These are phyloP conservation scores for Aureobasidium leucospermi DNA, from an alignment of 2,329 filamentous ascomycete species.

Conservation along the genomic window DNA sequence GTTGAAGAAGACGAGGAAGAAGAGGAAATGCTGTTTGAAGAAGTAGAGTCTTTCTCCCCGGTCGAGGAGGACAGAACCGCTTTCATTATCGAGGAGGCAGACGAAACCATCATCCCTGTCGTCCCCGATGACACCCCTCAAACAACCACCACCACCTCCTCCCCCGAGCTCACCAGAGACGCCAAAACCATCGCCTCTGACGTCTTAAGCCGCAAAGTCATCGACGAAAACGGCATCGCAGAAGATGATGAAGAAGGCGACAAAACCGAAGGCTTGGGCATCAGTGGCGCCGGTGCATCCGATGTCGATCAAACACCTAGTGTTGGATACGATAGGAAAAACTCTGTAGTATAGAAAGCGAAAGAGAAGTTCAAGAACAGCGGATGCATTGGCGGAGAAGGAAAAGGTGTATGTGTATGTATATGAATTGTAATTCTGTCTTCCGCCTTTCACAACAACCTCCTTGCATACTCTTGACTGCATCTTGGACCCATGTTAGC, in stretches of 20 bases:
- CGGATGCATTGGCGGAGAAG: background rate
- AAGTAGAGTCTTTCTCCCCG: constrained; percentile 53
- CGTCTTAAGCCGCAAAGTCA: background rate
- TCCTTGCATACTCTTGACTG: too few relatives aligned
- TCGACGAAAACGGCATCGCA: background rate
- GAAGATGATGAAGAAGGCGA: background rate
- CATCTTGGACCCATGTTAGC: too few relatives aligned
- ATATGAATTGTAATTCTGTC: too few relatives aligned
- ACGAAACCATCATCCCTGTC: background rate
- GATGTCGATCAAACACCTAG: background rate
- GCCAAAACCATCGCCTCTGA: background rate
- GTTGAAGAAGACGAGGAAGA: constrained; percentile 19
- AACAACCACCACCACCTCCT: background rate
- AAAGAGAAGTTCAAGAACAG: too few relatives aligned
- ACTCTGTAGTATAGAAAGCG: background rate
- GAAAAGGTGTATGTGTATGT: too few relatives aligned
- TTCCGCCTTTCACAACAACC: too few relatives aligned
- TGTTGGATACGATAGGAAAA: background rate
- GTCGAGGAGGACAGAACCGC: constrained; percentile 27
- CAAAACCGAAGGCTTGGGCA: background rate
- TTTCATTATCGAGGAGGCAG: constrained; percentile 1
- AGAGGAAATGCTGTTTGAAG: constrained; percentile 36
- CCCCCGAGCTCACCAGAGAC: background rate
- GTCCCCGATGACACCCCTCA: background rate
- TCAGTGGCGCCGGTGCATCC: background rate